Base-by-base conservation (phyloP, 148 eudicot genomes). In the Fallopia convolvulus region DNA sequence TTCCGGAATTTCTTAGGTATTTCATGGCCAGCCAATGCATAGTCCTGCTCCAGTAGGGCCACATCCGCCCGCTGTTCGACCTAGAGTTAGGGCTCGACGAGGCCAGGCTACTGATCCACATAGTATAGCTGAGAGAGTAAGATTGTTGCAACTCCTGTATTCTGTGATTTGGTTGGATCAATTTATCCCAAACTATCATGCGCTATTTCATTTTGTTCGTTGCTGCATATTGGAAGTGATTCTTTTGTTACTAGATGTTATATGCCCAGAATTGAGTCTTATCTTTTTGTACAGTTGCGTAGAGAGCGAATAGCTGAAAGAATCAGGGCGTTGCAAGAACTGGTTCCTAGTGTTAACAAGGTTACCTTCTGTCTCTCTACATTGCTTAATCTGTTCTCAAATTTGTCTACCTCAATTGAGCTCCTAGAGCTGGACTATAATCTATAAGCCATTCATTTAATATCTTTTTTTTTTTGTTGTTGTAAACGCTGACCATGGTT, bases 61-160 rank as follows among this genome's bases (percentile, higher is more conserved):
- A 7, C 85, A 89, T 82, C 95, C 86, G 79, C 90, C 92, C 61
- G 77, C 87, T 7, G 83, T 83, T 81, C 87, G 92, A 15, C 92
- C 89, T 5, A 88, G 94, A 76, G 90, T 88, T 48, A 82, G 94
- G 76, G 94, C 92, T 13, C 83, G 90, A 77, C 84, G 94, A 85
- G 94, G 94, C 48, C 94, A 90, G 84, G 94, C 94, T 20, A 90
- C 94, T 46, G 94, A 90, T 81, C 94, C 94, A 46, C 94, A 90
- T 79, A 90, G 94, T 85, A 90, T 90, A 77, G 94, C 94, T 52
- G 94, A 90, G 79, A 83, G 94, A 86, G 94, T 90, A 87, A 81
- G 87, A n/a, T 10, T 76, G 76, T 39, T n/a, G 36, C 1, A 36
- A 70, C 8, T 12, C 44, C n/a, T 70, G n/a, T 70, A 8, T 40